Conservation (phyloP, 2,329 filamentous ascomycete genomes). For the Aspergillus piperis region DNA sequence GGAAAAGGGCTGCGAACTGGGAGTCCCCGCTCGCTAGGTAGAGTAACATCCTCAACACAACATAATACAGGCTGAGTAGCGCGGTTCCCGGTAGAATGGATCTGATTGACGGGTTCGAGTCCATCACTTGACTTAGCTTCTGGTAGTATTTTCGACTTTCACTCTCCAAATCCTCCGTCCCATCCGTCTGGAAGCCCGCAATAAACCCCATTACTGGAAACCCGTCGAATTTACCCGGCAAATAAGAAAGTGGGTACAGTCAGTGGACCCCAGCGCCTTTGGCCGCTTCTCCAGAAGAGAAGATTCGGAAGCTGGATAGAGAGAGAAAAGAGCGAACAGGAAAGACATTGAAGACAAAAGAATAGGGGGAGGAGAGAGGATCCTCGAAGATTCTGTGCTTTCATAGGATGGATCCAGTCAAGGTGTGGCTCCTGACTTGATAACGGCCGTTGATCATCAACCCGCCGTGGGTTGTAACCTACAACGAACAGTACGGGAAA, state of each 20-base stretch:
- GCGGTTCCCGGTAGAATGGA: neutral
- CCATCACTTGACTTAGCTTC: neutral
- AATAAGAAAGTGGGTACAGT: constrained; percentile 6
- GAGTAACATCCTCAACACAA: neutral
- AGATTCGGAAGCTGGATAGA: neutral
- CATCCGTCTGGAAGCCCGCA: neutral
- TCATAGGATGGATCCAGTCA: neutral
- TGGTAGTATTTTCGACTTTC: neutral
- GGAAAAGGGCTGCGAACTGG: neutral
- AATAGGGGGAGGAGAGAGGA: constrained; percentile 1
- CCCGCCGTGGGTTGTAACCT: constrained; percentile 6
- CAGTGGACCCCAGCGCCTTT: constrained; percentile 3
- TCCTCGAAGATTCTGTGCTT: neutral
- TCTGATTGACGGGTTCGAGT: constrained; percentile 2
- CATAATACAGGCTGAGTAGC: neutral
- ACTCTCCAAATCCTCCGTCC: neutral
- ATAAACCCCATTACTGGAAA: neutral
- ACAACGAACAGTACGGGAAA: neutral
- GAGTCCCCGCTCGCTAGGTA: neutral
- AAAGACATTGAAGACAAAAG: neutral
- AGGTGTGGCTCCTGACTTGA: constrained; percentile 1
- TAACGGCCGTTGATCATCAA: constrained; percentile 18
- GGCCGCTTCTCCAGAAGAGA: constrained; percentile 14
- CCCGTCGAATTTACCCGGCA: constrained; percentile 1
- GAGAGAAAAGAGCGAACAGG: neutral